These are phyloP conservation scores for Talaromyces sp. DNA, from an alignment of 2,329 filamentous ascomycete species.

Conservation along the genomic window DNA sequence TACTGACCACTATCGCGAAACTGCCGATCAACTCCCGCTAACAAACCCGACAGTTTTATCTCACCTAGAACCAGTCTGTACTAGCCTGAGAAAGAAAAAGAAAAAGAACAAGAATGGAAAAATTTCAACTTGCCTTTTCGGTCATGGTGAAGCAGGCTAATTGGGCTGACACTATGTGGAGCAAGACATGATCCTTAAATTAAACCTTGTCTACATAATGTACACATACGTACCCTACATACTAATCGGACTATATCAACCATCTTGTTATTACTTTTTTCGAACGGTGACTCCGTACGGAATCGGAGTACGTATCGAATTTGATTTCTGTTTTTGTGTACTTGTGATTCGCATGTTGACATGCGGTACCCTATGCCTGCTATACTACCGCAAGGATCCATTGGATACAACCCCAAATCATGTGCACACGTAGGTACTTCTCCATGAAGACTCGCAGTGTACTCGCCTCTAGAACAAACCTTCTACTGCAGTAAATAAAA, in stretches of 20 bases:
- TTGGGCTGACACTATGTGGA: slow-evolving; percentile 7
- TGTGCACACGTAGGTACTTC: neutral
- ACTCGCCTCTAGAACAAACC: neutral
- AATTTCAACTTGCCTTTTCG: neutral
- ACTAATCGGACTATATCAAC: neutral
- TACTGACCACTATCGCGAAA: neutral
- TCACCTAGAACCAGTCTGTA: neutral
- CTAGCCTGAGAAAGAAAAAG: neutral
- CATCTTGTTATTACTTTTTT: neutral
- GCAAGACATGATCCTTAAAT: slow-evolving; percentile 5
- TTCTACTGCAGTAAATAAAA: neutral
- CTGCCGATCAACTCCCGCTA: neutral
- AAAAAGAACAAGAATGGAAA: neutral
- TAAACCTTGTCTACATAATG: slow-evolving; percentile 5
- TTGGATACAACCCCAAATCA: neutral
- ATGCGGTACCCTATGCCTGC: neutral
- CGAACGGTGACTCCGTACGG: neutral
- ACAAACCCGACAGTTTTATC: neutral
- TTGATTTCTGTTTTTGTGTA: neutral
- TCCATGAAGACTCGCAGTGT: neutral
- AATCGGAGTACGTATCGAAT: neutral
- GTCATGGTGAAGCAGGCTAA: slow-evolving; percentile 5
- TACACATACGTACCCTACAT: neutral
- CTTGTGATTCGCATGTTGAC: neutral
- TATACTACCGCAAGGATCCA: neutral